Base-by-base conservation (phyloP, 805 yeast genomes). In the Barnettozyma vustinii region DNA sequence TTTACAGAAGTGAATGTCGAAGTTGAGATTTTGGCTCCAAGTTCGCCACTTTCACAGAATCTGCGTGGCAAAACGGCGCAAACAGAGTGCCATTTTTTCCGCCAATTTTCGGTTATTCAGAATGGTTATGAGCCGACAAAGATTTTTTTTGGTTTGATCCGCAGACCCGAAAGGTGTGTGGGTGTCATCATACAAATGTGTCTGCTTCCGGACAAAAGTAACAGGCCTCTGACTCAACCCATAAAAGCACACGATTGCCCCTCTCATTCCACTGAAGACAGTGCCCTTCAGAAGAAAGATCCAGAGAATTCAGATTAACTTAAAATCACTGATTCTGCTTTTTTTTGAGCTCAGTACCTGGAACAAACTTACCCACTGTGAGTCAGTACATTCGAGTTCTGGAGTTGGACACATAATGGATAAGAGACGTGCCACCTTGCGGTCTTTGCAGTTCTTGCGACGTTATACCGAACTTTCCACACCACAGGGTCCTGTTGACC, bases 401-500 rank as follows among this genome's bases (percentile, higher is more conserved):
- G 37, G 37, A 36, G 19, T 36, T 36, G 20, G 26, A 37, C 26
- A 37, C 41, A 37, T 37, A 18, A 37, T 37, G 41, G 25, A 20
- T 15, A 19, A 15, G 15, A 19, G 27, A 37, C 7, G 33, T 13
- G 16, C n/a, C 33, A 13, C 16, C 8, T 30, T 30, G 16, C 16
- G 12, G 33, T 30, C 33, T 13, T 30, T 30, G 16, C 16, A 15
- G 33, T 30, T n/a, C 16, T 30, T 30, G 33, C 43, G 43, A 27
- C 43, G 21, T 27, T 40, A 40, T 16, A 40, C 43, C 21, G 13
- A 26, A 16, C 33, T 40, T 2, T n/a, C 33, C 4, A 40, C 43
- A 9, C 33, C 33, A n/a, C 43, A 40, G 10, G 43, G 43, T 7
- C 33, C 43, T 6, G 43, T 47, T 7, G 57, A 59, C 26, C 37